phyloP scores from a whole-genome alignment of 2,329 filamentous ascomycete genomes.

The Paraconiothyrium brasiliense region DNA sequence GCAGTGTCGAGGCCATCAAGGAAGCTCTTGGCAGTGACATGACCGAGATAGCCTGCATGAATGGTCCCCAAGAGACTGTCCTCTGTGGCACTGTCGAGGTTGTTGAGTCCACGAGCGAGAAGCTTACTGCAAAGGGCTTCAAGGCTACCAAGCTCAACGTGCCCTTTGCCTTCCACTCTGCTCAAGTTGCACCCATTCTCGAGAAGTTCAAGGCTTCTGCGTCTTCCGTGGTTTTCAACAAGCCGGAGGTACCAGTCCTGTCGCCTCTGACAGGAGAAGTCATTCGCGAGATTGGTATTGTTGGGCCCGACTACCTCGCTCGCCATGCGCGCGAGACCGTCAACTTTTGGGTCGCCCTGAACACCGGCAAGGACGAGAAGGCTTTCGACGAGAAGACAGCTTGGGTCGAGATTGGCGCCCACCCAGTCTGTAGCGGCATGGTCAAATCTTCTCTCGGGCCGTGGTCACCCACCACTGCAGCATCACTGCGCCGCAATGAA shows the following conservation, averaged over 20 bases:
- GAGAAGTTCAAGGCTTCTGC: slow-evolving; percentile 67
- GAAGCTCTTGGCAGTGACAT: slow-evolving; percentile 61
- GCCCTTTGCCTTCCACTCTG: slow-evolving; percentile 73
- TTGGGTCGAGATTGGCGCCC: slow-evolving; percentile 79
- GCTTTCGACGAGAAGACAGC: slow-evolving; percentile 72
- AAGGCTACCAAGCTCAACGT: slow-evolving; percentile 71
- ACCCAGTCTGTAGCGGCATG: slow-evolving; percentile 74
- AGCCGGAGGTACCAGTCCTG: slow-evolving; percentile 69
- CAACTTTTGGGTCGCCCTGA: slow-evolving; percentile 71
- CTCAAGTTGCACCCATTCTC: slow-evolving; percentile 71
- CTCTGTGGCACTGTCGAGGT: slow-evolving; percentile 71
- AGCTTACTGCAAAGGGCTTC: slow-evolving; percentile 62
- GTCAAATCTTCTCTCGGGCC: slow-evolving; percentile 70
- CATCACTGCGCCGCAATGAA: slow-evolving; percentile 71
- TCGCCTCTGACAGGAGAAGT: slow-evolving; percentile 73
- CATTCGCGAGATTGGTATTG: slow-evolving; percentile 64
- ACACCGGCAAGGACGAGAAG: slow-evolving; percentile 66
- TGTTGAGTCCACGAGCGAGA: slow-evolving; percentile 63
- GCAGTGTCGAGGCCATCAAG: slow-evolving; percentile 61
- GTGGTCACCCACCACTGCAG: slow-evolving; percentile 61
- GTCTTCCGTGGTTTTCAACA: slow-evolving; percentile 63
- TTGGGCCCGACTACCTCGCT: slow-evolving; percentile 70
- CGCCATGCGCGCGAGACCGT: slow-evolving; percentile 74
- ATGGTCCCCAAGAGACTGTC: slow-evolving; percentile 78
- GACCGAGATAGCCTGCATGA: slow-evolving; percentile 74